Evolutionary conservation across 805 yeast species (phyloP).

Genomic region (Candida awuae): DNA sequence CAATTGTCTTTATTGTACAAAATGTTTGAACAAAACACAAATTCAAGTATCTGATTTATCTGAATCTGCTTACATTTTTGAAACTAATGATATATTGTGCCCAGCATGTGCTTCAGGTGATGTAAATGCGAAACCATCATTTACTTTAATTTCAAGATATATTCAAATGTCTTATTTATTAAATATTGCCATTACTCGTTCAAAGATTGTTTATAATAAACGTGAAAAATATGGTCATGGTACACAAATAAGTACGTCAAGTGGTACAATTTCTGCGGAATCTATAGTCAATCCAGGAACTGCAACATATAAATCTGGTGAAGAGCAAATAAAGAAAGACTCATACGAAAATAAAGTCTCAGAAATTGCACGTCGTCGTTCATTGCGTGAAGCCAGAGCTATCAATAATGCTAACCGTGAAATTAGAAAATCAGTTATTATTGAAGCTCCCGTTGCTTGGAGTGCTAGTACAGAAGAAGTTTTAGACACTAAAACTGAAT

Average conservation of each 20-base stretch:
- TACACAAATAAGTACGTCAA: conserved; percentile 2
- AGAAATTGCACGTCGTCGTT: conserved; percentile 69
- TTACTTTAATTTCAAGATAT: conserved; percentile 57
- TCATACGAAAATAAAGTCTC: conserved; percentile 62
- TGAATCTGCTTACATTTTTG: conserved; percentile 40
- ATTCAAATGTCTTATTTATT: conserved; percentile 68
- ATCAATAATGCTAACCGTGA: conserved; percentile 43
- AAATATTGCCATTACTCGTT: conserved; percentile 76
- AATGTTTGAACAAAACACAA: conserved; percentile 33
- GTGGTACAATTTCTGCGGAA: neutral
- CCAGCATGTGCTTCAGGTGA: conserved; percentile 50
- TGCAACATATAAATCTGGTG: neutral
- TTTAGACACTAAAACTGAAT: neutral
- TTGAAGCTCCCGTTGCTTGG: conserved; percentile 53
- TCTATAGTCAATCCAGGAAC: neutral
- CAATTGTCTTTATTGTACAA: conserved; percentile 60
- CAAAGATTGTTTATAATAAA: conserved; percentile 48
- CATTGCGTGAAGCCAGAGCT: conserved; percentile 59
- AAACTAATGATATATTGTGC: conserved; percentile 41
- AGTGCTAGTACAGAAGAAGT: conserved; percentile 24
- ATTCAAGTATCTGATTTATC: conserved; percentile 17
- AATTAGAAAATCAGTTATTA: conserved; percentile 56
- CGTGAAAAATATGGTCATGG: conserved; percentile 11
- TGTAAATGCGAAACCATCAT: conserved; percentile 44
- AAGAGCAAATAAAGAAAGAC: conserved; percentile 29